A percentile compares a stretch with the other conserved stretches of the same genome.
phyloP scores from a whole-genome alignment of 2,329 filamentous ascomycete species.

The Sphaerulina musiva region DNA sequence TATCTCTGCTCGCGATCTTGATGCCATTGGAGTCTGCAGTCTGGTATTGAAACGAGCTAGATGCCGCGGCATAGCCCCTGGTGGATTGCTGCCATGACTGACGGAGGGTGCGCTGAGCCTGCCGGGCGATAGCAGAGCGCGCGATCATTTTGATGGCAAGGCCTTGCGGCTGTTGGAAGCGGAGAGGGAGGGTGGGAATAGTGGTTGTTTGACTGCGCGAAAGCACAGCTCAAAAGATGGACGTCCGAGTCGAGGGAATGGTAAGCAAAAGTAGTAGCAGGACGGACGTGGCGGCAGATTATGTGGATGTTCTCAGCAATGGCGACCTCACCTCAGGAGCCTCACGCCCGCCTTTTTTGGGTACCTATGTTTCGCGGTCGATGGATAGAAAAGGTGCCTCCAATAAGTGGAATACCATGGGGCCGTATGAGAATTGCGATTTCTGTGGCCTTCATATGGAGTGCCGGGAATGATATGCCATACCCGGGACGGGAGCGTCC shows the following conservation, averaged over 20 bases:
- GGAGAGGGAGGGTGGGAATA: slow-evolving; percentile 14
- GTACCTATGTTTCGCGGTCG: too few relatives aligned
- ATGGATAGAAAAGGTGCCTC: too few relatives aligned
- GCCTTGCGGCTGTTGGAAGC: slow-evolving; percentile 23
- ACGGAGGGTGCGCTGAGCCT: slow-evolving; percentile 57
- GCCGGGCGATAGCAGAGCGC: slow-evolving; percentile 58
- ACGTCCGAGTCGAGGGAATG: slow-evolving; percentile 9
- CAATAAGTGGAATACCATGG: too few relatives aligned
- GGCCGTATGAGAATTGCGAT: too few relatives aligned
- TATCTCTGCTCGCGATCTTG: slow-evolving; percentile 87
- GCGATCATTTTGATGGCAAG: slow-evolving; percentile 52
- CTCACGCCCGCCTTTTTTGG: too few relatives aligned
- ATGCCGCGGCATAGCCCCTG: slow-evolving; percentile 60
- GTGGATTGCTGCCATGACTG: slow-evolving; percentile 52
- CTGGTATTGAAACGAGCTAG: slow-evolving; percentile 78
- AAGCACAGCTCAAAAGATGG: slow-evolving; percentile 4
- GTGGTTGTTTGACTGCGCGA: slow-evolving; percentile 10
- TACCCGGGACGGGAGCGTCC: too few relatives aligned
- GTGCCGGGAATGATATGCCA: too few relatives aligned
- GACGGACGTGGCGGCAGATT: too few relatives aligned
- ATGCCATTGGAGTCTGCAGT: slow-evolving; percentile 77
- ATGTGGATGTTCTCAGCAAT: too few relatives aligned
- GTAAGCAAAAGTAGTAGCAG: slow-evolving; percentile 5
- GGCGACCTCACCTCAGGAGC: too few relatives aligned
- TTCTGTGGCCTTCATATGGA: too few relatives aligned